These are phyloP conservation scores for Termitomyces sp. DNA, from an alignment of 768 basidiomycete genomes.

Conservation along the genomic window DNA sequence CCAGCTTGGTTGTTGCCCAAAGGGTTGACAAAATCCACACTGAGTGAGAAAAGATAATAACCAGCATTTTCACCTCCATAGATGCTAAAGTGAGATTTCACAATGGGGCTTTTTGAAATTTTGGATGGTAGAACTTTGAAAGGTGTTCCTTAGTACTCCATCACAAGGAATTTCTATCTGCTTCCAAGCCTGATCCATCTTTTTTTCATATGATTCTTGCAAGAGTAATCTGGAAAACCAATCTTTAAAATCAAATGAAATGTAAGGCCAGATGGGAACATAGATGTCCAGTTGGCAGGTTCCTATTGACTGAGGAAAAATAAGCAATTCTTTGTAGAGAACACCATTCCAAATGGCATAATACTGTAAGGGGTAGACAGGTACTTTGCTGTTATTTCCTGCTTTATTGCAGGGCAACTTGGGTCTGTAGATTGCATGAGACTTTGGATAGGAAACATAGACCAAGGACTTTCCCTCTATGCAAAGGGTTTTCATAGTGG, in stretches of 20 bases:
- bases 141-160: conserved; percentile 19
- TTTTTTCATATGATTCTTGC: not conserved
- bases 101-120: conserved; percentile 24
- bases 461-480: too few relatives aligned
- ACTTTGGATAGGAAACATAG: too few relatives aligned
- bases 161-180: not conserved
- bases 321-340: not conserved
- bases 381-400: too few relatives aligned
- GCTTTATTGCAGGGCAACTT: too few relatives aligned
- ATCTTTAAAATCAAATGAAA: not conserved
- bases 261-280: too few relatives aligned
- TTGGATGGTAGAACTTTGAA: conserved; percentile 21
- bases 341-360: not conserved
- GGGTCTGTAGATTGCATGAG: too few relatives aligned
- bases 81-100: conserved; percentile 13
- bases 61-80: too few relatives aligned
- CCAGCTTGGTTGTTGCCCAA: conserved; percentile 15
- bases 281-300: not conserved
- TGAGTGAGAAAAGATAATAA: too few relatives aligned
- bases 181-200: not conserved
- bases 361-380: not conserved
- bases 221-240: not conserved
- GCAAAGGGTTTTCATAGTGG: too few relatives aligned
- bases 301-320: not conserved
- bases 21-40: conserved; percentile 23